These are phyloP conservation scores for Vitis hybrid DNA, from an alignment of 177 flowering plant genomes.

Conservation along the genomic window DNA sequence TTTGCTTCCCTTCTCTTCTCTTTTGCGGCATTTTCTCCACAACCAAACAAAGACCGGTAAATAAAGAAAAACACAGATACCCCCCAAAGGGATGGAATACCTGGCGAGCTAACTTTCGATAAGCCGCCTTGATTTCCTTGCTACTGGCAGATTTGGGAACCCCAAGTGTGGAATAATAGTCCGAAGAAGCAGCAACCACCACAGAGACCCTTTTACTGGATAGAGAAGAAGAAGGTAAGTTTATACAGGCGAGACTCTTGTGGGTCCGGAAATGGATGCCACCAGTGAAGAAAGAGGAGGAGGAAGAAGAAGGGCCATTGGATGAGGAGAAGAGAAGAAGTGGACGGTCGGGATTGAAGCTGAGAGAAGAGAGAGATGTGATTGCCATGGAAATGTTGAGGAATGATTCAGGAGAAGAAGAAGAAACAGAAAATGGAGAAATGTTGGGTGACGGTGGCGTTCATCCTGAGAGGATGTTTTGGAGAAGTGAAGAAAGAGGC, in stretches of 20 bases:
- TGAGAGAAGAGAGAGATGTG: constrained; percentile 16
- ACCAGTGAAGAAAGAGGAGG: constrained; percentile 37
- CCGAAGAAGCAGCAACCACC: constrained; percentile 52
- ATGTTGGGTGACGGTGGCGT: too few species aligned
- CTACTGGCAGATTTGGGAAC: constrained; percentile 71
- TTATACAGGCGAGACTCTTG: constrained; percentile 16
- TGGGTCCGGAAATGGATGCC: constrained; percentile 26
- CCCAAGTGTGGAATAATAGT: constrained; percentile 92
- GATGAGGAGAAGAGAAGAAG: constrained; percentile 19
- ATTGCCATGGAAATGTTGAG: constrained; percentile 28
- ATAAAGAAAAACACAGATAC: not conserved
- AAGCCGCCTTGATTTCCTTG: constrained; percentile 93
- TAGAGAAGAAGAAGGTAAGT: constrained; percentile 8
- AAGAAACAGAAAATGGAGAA: not conserved
- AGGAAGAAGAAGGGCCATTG: constrained; percentile 22
- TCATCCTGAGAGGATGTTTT: not conserved
- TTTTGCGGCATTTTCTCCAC: not conserved
- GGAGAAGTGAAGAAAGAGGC: not conserved
- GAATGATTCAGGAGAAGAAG: constrained; percentile 8
- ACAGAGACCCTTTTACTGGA: constrained; percentile 16
- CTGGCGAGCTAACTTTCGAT: constrained; percentile 90
- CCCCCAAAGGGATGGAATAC: constrained; percentile 27
- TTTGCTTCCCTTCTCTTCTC: too few species aligned
- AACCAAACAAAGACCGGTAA: not conserved
- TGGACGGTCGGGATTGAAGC: constrained; percentile 21